A percentile compares a stretch with the other conserved stretches of the same genome.
phyloP scores from a whole-genome alignment of 1,139 yeast genomes.

The Suhomyces chickasaworum region DNA sequence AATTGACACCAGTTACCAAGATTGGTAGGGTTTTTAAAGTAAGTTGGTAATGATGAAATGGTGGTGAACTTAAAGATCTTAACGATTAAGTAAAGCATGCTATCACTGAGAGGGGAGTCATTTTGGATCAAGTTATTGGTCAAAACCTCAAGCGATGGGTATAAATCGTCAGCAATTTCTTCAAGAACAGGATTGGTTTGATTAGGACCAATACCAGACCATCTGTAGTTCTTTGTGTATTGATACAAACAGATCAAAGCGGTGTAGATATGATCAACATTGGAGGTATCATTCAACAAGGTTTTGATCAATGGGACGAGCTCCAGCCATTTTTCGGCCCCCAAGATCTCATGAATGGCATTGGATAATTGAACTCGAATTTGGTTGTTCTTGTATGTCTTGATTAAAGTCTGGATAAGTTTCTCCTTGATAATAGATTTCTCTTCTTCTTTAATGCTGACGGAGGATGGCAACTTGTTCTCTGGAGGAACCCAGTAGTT shows the following conservation, averaged over 20 bases:
- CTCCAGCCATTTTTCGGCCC: conserved; percentile 50
- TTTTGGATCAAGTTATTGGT: conserved; percentile 40
- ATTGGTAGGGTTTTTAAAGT: conserved; percentile 52
- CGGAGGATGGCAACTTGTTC: conserved; percentile 30
- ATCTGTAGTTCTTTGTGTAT: conserved; percentile 59
- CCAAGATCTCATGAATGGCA: conserved; percentile 46
- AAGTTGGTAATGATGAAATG: conserved; percentile 56
- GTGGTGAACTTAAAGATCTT: conserved; percentile 69
- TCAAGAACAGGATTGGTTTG: conserved; percentile 49
- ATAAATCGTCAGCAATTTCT: conserved; percentile 47
- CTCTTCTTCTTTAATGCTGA: conserved; percentile 48
- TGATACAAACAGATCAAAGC: conserved; percentile 61
- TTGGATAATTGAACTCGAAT: conserved; percentile 44
- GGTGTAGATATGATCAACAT: conserved; percentile 55
- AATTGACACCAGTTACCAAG: conserved; percentile 66
- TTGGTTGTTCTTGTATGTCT: conserved; percentile 37
- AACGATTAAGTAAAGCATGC: conserved; percentile 59
- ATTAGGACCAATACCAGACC: conserved; percentile 50
- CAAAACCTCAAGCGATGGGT: conserved; percentile 58
- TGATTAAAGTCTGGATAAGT: conserved; percentile 48
- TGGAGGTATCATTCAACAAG: conserved; percentile 46
- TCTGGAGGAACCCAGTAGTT: conserved; percentile 58
- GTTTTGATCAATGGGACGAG: conserved; percentile 38
- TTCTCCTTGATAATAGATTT: conserved; percentile 54
- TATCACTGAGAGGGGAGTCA: conserved; percentile 45